Evolutionary conservation across 1,284 basidiomycete genomes (phyloP), one percentile per base, ranked within the genome.

Genomic region (Ganoderma multipileum): DNA sequence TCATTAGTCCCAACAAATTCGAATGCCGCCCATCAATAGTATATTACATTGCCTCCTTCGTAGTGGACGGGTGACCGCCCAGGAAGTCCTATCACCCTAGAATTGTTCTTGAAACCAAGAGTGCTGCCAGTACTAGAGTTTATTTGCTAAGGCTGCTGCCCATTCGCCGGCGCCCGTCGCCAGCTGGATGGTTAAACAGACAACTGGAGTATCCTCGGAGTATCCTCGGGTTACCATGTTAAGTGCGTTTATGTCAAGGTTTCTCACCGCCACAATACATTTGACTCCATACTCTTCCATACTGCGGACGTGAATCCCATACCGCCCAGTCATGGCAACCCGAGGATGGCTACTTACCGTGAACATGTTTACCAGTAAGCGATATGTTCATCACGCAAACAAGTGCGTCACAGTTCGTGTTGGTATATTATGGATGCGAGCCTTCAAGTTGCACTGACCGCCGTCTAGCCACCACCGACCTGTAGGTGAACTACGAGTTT

Each of bases 301-400:
- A n/a, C 44, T 44, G 33, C 62, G 5, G 36, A 63, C n/a, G 3
- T 33, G 33, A 68, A 59, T 54, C 74, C 85, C 66, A 77, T 82
- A 61, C 79, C 0, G 75, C 73, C 7, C 76, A 80, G 26, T 86
- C 87, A 1, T 16, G 20, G 42, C 42, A n/a, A 14, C 42, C 68
- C 6, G 72, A 86, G 30, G 91, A 91, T 75, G 67, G 78, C 16
- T 90, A 89, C 76, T 16, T 90, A 89, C 76, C 79, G 73, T 38
- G 87, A 89, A 47, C 84, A 83, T 63, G 83, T 83, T 0, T 84
- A 80, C 71, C 88, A 89, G 75, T 84, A 88, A 75, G 86, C 89
- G 0, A 79, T 73, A 5, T 77, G 74, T 11, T 66, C 28, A 72
- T 77, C 33, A 73, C 75, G 6, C 30, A 74, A n/a, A 76, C 73